Evolutionary conservation across 495 filamentous ascomycete genomes (phyloP).

Genomic region (Pyronema omphalodes): DNA sequence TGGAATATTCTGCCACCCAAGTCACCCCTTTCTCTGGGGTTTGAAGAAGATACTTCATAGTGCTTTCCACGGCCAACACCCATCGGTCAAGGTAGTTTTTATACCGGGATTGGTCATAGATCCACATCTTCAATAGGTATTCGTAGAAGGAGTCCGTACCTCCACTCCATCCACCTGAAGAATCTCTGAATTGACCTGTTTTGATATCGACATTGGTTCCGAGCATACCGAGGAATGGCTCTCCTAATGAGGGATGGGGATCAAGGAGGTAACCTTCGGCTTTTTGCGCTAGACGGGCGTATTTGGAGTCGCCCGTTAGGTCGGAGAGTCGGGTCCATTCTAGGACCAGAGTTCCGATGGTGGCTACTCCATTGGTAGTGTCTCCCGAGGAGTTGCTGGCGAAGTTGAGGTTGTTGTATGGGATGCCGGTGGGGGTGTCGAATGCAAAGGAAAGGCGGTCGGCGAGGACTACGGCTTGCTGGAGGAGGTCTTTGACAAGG

Average conservation of each 20-base stretch:
- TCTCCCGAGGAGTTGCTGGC: conserved; percentile 29
- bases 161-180: conserved; percentile 58
- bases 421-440: conserved; percentile 55
- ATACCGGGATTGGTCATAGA: conserved; percentile 57
- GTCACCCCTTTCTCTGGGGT: conserved; percentile 55
- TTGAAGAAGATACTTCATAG: conserved; percentile 52
- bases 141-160: conserved; percentile 76
- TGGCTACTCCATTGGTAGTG: conserved; percentile 47
- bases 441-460: conserved; percentile 62
- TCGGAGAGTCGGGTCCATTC: conserved; percentile 78
- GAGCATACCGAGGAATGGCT: conserved; percentile 64
- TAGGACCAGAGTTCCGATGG: conserved; percentile 54
- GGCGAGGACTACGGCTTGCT: conserved; percentile 50
- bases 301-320: conserved; percentile 46
- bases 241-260: conserved; percentile 39
- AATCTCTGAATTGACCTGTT: conserved; percentile 48
- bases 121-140: conserved; percentile 85
- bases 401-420: conserved; percentile 53
- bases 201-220: conserved; percentile 47
- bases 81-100: conserved; percentile 45
- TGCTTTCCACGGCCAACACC: conserved; percentile 59
- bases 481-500: conserved; percentile 31
- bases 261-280: conserved; percentile 55
- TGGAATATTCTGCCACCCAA: conserved; percentile 47
- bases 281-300: conserved; percentile 45